A percentile compares a stretch with the other conserved stretches of the same genome.
Conservation (phyloP, 2,329 filamentous ascomycete genomes). For the Exophiala sp. region DNA sequence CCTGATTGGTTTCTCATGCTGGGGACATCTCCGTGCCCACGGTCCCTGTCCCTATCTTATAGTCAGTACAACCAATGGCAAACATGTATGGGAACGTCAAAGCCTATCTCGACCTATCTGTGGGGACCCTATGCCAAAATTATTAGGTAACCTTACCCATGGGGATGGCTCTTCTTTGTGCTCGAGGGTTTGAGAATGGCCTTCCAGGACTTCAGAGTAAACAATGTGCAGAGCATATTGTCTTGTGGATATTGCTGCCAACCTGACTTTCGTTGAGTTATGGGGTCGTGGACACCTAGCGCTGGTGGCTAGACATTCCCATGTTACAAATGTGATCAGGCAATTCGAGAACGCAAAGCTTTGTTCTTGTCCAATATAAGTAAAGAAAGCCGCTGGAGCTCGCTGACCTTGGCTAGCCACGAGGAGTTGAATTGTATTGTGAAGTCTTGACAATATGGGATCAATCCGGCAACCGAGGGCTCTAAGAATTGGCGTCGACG, state of each 20-base stretch:
- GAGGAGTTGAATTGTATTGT: not conserved
- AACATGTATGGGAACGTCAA: not conserved
- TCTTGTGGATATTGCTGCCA: not conserved
- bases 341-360: not conserved
- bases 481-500: conserved; percentile 43
- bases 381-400: not conserved
- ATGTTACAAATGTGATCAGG: not conserved
- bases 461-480: conserved; percentile 1
- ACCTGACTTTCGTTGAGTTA: not conserved
- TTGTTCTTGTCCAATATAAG: not conserved
- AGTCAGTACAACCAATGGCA: conserved; percentile 1
- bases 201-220: too few species aligned
- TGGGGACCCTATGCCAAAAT: not conserved
- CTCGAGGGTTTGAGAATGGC: too few species aligned
- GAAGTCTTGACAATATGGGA: not conserved
- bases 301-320: not conserved
- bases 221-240: too few species aligned
- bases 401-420: not conserved
- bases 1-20: not conserved
- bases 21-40: not conserved
- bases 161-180: not conserved
- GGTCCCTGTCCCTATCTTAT: not conserved
- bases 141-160: not conserved
- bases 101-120: conserved; percentile 10
- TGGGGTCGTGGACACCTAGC: not conserved